A percentile compares a stretch with the other conserved stretches of the same genome.
phyloP scores from a whole-genome alignment of 805 yeast species.

The Saccharomyces jurei region DNA sequence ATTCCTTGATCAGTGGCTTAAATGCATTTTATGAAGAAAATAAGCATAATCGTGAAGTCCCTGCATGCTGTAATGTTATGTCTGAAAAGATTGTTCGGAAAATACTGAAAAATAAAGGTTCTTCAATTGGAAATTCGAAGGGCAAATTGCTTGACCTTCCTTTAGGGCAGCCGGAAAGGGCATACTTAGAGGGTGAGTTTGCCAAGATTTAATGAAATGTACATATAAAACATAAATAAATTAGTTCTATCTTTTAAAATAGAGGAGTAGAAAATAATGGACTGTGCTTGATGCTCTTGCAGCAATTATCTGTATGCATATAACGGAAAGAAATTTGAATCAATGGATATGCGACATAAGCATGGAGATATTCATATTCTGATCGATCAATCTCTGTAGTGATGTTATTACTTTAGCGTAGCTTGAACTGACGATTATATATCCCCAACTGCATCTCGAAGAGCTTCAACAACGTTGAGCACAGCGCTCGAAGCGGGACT shows the following conservation, averaged over 20 bases:
- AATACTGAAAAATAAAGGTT: slow-evolving; percentile 2
- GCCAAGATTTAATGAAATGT: background rate
- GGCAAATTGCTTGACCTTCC: slow-evolving; percentile 16
- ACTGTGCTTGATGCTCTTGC: background rate
- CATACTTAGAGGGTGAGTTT: slow-evolving; percentile 27
- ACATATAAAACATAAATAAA: background rate
- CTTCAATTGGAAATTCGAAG: background rate
- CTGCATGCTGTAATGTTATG: slow-evolving; percentile 48
- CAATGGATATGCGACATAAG: background rate
- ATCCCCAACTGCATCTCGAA: slow-evolving; percentile 48
- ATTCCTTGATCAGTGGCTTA: slow-evolving; percentile 39
- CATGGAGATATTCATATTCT: background rate
- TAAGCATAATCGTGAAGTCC: slow-evolving; percentile 26
- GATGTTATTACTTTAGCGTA: slow-evolving; percentile 7
- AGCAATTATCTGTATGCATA: background rate
- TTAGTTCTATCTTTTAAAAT: background rate
- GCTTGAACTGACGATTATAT: slow-evolving; percentile 12
- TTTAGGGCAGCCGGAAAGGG: slow-evolving; percentile 24
- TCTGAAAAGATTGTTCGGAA: slow-evolving; percentile 35
- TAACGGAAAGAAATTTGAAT: background rate
- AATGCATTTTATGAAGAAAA: slow-evolving; percentile 34
- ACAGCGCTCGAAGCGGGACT: slow-evolving; percentile 90
- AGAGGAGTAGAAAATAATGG: background rate
- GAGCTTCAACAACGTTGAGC: slow-evolving; percentile 67
- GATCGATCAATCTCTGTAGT: background rate